Base-by-base conservation (phyloP, 2,329 filamentous ascomycete species). In the Venturia oleaginea region DNA sequence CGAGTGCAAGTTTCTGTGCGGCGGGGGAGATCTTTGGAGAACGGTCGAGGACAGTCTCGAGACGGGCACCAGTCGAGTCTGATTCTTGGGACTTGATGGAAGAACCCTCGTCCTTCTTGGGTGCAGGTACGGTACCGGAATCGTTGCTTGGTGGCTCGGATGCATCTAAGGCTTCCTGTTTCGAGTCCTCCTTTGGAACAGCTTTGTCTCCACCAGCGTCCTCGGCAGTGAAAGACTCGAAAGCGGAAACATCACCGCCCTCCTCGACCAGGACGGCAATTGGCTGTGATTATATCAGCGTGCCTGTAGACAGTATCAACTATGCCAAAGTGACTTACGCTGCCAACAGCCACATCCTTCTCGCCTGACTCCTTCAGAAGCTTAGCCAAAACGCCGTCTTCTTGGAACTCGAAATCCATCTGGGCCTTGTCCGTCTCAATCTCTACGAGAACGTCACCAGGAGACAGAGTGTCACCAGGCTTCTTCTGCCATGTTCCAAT, bases 351-450 rank as follows among this genome's bases (percentile, higher is more conserved):
- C 67, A 99, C 82, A 76, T 99, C 94, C 83, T 97, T 99, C 78
- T 88, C 89, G 69, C 95, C 95, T 66, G 89, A 88, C 57, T 96
- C 90, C 81, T 92, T 94, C 74, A 99, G 82, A 68, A 97, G 84
- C 84, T 96, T 96, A 73, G 94, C 93, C 70, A 99, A 84, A 67
- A 96, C 85, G 82, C 93, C 94, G 76, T 97, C 94, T 74, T 99
- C 94, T 80, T 99, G 94, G 80, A 96, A 97, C 80, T 99, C 94
- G 77, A 99, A 97, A 82, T 99, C 94, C 94, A 99, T 99, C 82
- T 97, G 94, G 69, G 94, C 94, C 85, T 99, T 99, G 80, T 99
- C 94, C 72, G 94, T 99, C 85, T 99, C 94, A 73, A 97, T 96
- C 83, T 96, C 92, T 70, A 96, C 92, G 71, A 99, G 81, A 59